phyloP scores from a whole-genome alignment of 495 filamentous ascomycete species.

The Glarea lozoyensis region DNA sequence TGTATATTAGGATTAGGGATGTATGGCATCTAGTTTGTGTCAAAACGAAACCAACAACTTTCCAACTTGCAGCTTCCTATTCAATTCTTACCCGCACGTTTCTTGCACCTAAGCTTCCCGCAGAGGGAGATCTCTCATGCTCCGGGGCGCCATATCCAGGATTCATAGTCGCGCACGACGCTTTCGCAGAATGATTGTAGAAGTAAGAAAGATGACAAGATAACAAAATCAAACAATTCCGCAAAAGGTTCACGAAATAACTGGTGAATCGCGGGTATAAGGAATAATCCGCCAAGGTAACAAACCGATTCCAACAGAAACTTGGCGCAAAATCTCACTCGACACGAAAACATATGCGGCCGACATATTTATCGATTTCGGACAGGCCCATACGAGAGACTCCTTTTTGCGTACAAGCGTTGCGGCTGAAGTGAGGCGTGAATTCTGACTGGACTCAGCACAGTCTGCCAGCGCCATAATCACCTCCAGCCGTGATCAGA shows the following conservation, averaged over 20 bases:
- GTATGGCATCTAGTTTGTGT: neutral
- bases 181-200: neutral
- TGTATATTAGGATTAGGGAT: conserved; percentile 1
- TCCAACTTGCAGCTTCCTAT: neutral
- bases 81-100: neutral
- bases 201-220: neutral
- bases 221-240: neutral
- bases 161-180: neutral
- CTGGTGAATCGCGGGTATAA: neutral
- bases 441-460: neutral
- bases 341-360: too few relatives aligned
- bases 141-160: neutral
- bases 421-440: neutral
- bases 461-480: neutral
- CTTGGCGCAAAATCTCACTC: too few relatives aligned
- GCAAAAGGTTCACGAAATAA: too few relatives aligned
- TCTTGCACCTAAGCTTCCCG: neutral
- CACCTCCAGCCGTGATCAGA: neutral
- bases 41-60: neutral
- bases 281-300: neutral
- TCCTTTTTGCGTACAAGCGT: too few relatives aligned
- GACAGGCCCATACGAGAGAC: too few relatives aligned
- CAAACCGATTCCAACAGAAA: too few relatives aligned
- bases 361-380: too few relatives aligned
- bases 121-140: neutral